Evolutionary conservation across 495 filamentous ascomycete genomes (phyloP), one percentile per base, ranked within the genome.

Genomic region (Cercophora newfieldiana): DNA sequence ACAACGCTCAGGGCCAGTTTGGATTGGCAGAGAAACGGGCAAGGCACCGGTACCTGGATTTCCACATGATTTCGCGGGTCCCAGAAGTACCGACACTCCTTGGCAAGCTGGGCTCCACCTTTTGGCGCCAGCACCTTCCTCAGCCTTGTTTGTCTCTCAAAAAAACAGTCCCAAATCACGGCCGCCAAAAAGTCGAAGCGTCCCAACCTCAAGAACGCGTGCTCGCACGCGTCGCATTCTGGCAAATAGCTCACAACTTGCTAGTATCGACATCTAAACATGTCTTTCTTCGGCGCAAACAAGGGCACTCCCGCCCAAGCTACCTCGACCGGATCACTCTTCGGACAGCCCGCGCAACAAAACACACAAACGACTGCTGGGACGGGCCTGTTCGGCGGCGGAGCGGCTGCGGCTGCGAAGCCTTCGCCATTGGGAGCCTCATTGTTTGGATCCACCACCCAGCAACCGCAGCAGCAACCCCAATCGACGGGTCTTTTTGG

Each of bases 361-460:
- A 30, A 37, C 44, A 50, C 51, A 24, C 62, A 68, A 49, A 16
- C 25, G 53, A n/a, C 63, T 30, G 31, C 59, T 48, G 31, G 59
- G 50, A 61, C 64, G 22, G 62, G 71, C 44, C 57, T 72, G 16
- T 72, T 71, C 49, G 68, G 70, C 28, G 24, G 49, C 24, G 57
- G 66, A 14, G 59, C 71, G 18, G n/a, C n/a, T n/a, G 67, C 68
- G 24, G 62, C 65, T n/a, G 57, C 68, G 19, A 64, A 70, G 44
- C 31, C 59, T 4, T 66, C 66, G 2, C 68, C 70, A 31, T 75
- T 75, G 24, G 69, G 67, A 24, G 61, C 64, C 51, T 55, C 67
- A n/a, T 47, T 62, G 7, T 62, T 62, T 24, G 30, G 29, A 33
- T 24, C 58, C 29, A 19, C 60, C 12, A 61, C 55, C 29, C 57